Base-by-base conservation (phyloP, 805 yeast species). In the Wickerhamiella shivajii region DNA sequence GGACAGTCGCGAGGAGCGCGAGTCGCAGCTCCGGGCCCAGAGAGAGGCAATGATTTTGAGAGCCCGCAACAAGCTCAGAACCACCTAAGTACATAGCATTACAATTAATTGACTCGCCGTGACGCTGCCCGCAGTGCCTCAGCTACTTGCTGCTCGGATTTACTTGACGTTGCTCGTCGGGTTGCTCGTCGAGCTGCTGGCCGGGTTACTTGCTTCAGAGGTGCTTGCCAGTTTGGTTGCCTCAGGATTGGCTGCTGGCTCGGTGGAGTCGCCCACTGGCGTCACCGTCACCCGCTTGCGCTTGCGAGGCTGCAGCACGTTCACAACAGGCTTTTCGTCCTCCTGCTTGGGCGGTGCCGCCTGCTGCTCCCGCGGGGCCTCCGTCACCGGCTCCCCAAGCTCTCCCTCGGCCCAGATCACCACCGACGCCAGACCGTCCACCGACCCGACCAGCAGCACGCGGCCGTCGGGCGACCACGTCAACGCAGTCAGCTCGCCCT, bases 351-450 rank as follows among this genome's bases (percentile, higher is more conserved):
- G n/a, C 21, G 18, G 22, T 5, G 14, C 14, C 21, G 8, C 24
- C 36, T 18, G 25, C 22, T 14, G 27, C 9, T 18, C 24, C 9
- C 5, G 23, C 10, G 32, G 36, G 16, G 16, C 40, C 34, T 27
- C 31, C 8, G 24, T 27, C 7, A 36, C 41, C n/a, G n/a, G n/a
- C 12, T 47, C 60, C 1, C 94, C 94, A 21, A 81, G 60, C 9
- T 70, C 61, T 2, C 56, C 64, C 2, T 56, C 53, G 4, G 66
- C 66, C 30, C 83, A 67, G 5, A 60, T 53, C 1, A 85, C 53
- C 28, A 66, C 66, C 1, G 94, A 77, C 43, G 95, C 77, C 52
- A 84, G 87, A 13, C 97, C 97, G 53, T 90, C 98, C 0, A 93
- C 78, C 0, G 95, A 79, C 5, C 93, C 73, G 16, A 79, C 63